Percentiles rank a stretch among this genome's conserved stretches.
These are phyloP conservation scores for Paecilomyces formosus DNA, from an alignment of 2,329 filamentous ascomycete species.

Conservation along the genomic window DNA sequence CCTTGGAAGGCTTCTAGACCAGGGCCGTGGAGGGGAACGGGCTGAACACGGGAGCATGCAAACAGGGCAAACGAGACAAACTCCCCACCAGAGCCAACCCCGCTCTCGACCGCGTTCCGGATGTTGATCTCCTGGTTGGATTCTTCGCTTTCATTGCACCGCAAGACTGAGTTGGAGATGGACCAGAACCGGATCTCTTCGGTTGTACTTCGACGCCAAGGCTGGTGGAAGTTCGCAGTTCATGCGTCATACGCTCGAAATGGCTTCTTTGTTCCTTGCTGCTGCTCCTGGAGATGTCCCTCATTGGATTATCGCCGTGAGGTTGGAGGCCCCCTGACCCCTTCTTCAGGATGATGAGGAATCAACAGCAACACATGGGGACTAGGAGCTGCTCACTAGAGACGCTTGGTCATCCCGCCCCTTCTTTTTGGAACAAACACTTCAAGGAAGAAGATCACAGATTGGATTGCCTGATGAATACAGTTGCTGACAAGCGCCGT, in stretches of 20 bases:
- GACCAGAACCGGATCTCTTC: neutral
- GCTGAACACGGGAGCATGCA: neutral
- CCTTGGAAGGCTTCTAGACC: neutral
- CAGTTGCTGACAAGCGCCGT: neutral
- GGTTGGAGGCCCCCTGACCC: neutral
- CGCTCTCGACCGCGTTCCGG: neutral
- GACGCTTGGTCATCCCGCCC: neutral
- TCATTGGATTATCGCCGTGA: neutral
- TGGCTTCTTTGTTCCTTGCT: neutral
- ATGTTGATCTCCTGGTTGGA: neutral
- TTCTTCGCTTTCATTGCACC: too few relatives aligned
- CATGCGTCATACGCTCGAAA: neutral
- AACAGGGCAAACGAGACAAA: neutral
- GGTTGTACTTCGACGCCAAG: neutral
- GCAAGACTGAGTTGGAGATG: neutral
- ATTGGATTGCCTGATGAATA: neutral
- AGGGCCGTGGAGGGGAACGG: neutral
- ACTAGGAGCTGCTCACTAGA: neutral
- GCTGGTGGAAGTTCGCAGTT: neutral
- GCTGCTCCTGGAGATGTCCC: neutral
- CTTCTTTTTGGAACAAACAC: neutral
- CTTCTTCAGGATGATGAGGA: neutral
- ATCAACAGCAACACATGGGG: neutral
- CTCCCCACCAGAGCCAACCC: neutral
- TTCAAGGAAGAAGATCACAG: neutral